Evolutionary conservation across 73 alveolate genomes (phyloP), one percentile per base, ranked within the genome.

Genomic region (Paramecium biaurelia): DNA sequence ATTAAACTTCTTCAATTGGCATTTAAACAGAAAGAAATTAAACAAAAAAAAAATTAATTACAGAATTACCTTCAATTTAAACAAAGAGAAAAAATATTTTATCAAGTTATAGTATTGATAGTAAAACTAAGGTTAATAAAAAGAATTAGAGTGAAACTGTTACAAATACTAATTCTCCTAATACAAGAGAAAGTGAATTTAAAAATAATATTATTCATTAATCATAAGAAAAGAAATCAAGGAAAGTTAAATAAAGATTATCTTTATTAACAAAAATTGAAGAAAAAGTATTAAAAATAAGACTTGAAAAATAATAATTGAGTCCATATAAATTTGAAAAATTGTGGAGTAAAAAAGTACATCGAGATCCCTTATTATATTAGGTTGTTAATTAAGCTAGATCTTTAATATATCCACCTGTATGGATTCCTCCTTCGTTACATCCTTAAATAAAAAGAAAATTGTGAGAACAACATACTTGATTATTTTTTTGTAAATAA

Each of bases 371-470:
- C 2, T 24, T 43, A 43, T 42, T 43, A 43, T 38, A 37, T 20
- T 43, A 79, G 90, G 90, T 79, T 79, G 90, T 45, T 2, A 30
- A 32, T 42, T 58, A 79, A 43, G 56, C 56, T n/a, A 79, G 15
- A 79, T 45, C 32, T 20, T 45, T 79, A 18, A 20, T 79, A 12
- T 79, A 79, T 79, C 90, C 90, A 14, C 90, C 90, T 38, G 49
- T 79, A 10, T 79, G 90, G 90, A 20, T 38, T 24, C 90, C 90
- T 15, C 76, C 90, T 6, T 72, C 86, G 11, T 63, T 63, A 63
- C 84, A 63, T 63, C 86, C 56, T 14, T 14, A 15, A 15, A 34
- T 32, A 34, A 10, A 9, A 32, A 38, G 28, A 72, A 35, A 42
- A 18, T 67, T 7, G 2, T 67, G 45, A 30, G 15, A 67, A 20